These are phyloP conservation scores for Trametes maxima DNA, from an alignment of 768 basidiomycete species.

Conservation along the genomic window DNA sequence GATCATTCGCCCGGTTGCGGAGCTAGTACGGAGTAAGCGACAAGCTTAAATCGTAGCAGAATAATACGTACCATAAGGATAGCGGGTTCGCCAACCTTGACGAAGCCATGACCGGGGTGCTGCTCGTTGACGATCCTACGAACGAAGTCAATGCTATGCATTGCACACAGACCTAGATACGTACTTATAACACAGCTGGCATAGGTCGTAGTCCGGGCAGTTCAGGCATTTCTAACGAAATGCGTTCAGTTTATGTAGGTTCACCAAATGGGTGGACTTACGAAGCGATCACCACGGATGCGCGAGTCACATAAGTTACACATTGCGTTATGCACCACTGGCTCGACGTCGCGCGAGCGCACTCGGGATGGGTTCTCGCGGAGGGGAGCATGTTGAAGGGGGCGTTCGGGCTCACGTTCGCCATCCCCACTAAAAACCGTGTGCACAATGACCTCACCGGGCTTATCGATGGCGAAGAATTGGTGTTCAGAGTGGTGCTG, in stretches of 20 bases:
- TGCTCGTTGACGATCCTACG: constrained; percentile 66
- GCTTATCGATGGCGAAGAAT: constrained; percentile 69
- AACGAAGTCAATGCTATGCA: neutral
- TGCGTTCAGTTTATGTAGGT: neutral
- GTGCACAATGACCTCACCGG: constrained; percentile 67
- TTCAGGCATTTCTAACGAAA: constrained; percentile 65
- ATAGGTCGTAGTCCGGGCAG: constrained; percentile 88
- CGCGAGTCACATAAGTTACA: constrained; percentile 79
- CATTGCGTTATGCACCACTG: constrained; percentile 58
- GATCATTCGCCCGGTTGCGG: constrained; percentile 30
- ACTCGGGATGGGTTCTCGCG: neutral
- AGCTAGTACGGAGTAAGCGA: constrained; percentile 27
- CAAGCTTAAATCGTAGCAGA: neutral
- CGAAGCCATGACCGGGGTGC: constrained; percentile 78
- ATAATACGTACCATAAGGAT: constrained; percentile 58
- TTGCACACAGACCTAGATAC: constrained; percentile 7
- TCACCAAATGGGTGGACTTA: constrained; percentile 39
- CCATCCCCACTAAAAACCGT: constrained; percentile 52
- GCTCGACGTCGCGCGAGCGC: constrained; percentile 14
- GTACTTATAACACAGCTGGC: constrained; percentile 66
- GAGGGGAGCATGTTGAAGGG: neutral
- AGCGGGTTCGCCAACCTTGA: constrained; percentile 53
- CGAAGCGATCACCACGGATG: constrained; percentile 73
- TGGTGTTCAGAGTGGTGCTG: constrained; percentile 56
- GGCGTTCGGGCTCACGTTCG: constrained; percentile 28